Evolutionary conservation across 192 early-diverging fungal species (phyloP).

Genomic region (Pilaira anomala): DNA sequence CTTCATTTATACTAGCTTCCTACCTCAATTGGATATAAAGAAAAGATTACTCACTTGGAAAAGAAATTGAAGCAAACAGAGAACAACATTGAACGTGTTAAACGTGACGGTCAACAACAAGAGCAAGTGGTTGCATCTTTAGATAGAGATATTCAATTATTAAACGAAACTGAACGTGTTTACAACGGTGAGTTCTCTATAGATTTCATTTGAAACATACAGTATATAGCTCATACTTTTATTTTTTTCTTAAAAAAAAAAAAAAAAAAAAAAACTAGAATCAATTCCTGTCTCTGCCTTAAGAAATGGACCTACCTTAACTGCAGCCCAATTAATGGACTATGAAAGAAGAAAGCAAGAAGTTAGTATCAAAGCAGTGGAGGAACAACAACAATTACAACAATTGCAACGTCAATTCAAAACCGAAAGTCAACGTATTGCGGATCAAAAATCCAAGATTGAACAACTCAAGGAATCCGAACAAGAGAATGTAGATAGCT

Average conservation of each 20-base stretch:
- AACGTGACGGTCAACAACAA: constrained; percentile 55
- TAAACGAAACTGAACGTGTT: neutral
- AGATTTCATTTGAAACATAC: too few species aligned
- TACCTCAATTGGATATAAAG: constrained; percentile 59
- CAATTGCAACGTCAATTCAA: constrained; percentile 67
- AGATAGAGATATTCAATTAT: constrained; percentile 19
- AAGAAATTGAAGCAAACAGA: constrained; percentile 64
- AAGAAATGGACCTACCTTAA: too few species aligned
- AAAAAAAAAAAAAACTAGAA: too few species aligned
- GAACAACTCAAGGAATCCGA: constrained; percentile 48
- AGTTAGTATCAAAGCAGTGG: constrained; percentile 60
- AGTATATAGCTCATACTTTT: constrained; percentile 4
- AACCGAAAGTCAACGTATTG: constrained; percentile 56
- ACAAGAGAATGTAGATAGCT: constrained; percentile 47
- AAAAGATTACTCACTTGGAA: constrained; percentile 68
- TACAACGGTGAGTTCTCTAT: constrained; percentile 16
- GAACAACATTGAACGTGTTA: constrained; percentile 52
- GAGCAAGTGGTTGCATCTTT: constrained; percentile 16
- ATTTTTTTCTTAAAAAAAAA: neutral
- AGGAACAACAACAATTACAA: constrained; percentile 66
- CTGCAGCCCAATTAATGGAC: neutral
- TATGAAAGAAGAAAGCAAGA: constrained; percentile 60
- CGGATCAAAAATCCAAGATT: constrained; percentile 56
- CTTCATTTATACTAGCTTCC: constrained; percentile 46
- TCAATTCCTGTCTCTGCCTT: neutral